These are phyloP conservation scores for Filobasidium floriforme DNA, from an alignment of 768 basidiomycete species.

Conservation along the genomic window DNA sequence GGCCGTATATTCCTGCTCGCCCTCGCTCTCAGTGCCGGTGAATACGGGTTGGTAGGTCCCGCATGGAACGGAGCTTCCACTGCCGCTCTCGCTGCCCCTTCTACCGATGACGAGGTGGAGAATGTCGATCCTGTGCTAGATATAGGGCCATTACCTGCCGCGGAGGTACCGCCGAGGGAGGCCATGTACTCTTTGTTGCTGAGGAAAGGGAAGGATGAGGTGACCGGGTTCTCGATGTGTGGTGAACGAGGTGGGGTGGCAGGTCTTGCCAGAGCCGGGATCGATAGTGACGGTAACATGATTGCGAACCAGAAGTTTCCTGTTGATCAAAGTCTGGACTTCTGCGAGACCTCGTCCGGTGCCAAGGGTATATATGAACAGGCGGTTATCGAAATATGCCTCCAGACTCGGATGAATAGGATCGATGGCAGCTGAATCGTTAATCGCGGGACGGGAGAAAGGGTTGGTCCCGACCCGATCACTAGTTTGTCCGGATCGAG, in stretches of 20 bases:
- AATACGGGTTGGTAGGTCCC: slow-evolving; percentile 16
- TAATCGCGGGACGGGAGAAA: no score
- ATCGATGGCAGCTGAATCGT: no score
- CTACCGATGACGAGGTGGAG: not conserved
- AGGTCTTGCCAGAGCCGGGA: not conserved
- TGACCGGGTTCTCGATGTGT: slow-evolving; percentile 16
- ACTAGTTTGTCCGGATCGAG: no score
- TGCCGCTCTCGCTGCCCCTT: not conserved
- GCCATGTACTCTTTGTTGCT: slow-evolving; percentile 8
- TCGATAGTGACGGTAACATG: not conserved
- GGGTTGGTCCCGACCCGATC: no score
- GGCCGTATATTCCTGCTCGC: slow-evolving; percentile 25
- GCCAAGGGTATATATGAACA: no score
- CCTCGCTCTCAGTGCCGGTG: slow-evolving; percentile 14
- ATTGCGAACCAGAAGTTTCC: not conserved
- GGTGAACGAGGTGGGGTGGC: slow-evolving; percentile 29
- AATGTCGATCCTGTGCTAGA: no score
- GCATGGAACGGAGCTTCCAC: slow-evolving; percentile 8
- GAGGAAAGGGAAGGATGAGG: slow-evolving; percentile 15
- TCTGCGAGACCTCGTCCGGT: no score
- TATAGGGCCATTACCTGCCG: not conserved
- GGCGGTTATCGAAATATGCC: no score
- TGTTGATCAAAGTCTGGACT: no score
- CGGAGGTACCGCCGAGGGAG: slow-evolving; percentile 1
- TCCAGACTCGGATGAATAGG: no score